These are phyloP conservation scores for Alliaria petiolata DNA, from an alignment of 345 rosid species.

Conservation along the genomic window DNA sequence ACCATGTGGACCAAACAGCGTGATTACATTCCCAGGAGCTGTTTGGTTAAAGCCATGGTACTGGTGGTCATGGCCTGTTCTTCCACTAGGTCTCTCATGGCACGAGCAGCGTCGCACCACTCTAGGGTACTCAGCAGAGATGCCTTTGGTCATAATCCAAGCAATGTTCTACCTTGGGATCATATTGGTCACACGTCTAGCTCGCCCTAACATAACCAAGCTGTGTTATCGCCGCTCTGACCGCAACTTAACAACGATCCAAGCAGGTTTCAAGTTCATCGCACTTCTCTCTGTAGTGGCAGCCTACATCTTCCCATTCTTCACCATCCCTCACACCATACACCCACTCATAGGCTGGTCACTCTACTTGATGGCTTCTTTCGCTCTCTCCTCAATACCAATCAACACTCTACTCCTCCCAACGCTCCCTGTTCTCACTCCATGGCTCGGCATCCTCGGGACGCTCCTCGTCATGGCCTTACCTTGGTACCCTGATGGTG, in stretches of 20 bases:
- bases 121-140: slow-evolving; percentile 80
- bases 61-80: slow-evolving; percentile 99
- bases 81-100: slow-evolving; percentile 85
- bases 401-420: slow-evolving; percentile 74
- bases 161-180: slow-evolving; percentile 59
- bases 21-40: slow-evolving; percentile 94
- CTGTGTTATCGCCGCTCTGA: slow-evolving; percentile 73
- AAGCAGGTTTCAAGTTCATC: slow-evolving; percentile 49
- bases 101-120: slow-evolving; percentile 71
- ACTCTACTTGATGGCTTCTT: slow-evolving; percentile 68
- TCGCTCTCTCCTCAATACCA: slow-evolving; percentile 62
- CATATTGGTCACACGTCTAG: slow-evolving; percentile 61
- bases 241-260: slow-evolving; percentile 53
- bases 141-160: slow-evolving; percentile 67
- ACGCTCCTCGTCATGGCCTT: slow-evolving; percentile 76
- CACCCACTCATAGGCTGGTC: slow-evolving; percentile 87
- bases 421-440: slow-evolving; percentile 49
- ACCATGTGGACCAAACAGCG: slow-evolving; percentile 94
- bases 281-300: slow-evolving; percentile 78
- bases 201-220: slow-evolving; percentile 77
- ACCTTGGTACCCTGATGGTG: slow-evolving; percentile 78
- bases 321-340: slow-evolving; percentile 77
- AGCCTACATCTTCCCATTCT: slow-evolving; percentile 71
- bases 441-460: slow-evolving; percentile 66
- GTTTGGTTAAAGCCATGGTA: slow-evolving; percentile 99